Base-by-base conservation (phyloP, 345 rosid species). In the Gossypium turneri region DNA sequence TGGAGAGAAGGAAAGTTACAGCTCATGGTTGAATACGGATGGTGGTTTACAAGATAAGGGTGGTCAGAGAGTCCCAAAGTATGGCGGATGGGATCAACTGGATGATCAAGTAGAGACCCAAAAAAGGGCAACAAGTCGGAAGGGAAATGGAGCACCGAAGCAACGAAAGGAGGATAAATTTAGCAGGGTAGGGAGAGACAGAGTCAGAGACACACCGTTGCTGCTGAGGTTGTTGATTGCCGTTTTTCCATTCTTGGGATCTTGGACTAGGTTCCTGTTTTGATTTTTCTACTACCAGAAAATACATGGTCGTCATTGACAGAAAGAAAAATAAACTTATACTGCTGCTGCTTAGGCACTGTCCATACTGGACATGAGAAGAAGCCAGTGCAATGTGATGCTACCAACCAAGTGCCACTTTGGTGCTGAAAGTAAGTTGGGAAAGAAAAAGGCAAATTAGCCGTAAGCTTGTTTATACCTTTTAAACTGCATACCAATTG, bases 61-160 rank as follows among this genome's bases (percentile, higher is more conserved):
- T 17, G 57, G 57, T 29, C 75, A 73, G 64, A 20, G 29, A 29
- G 77, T 38, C 29, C 41, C 83, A 2, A 74, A 15, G 3, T 92
- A 79, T 82, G 92, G 98, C 61, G 98, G 97, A 66, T 92, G 97
- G 97, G 97, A 94, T 67, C 95, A 94, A 78, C 81, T 90, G 17
- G 97, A 84, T 63, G 77, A 62, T 60, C 76, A 56, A 84, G 75
- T 47, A 15, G 75, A 78, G 75, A 61, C 76, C 50, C 73, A 62
- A 6, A 70, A 29, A 11, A 78, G 12, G 11, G 50, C 73, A 15
- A 61, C 83, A 3, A 47, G 67, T 43, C 59, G 61, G 57, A 76
- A 47, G 38, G 68, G 55, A 75, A 74, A 72, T 76, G 81, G 75
- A 74, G 27, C 19, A 11, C 67, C 72, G 3, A 84, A 78, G 77